Conservation (phyloP, 2,329 filamentous ascomycete species). For the Lachnum nothofagi region DNA sequence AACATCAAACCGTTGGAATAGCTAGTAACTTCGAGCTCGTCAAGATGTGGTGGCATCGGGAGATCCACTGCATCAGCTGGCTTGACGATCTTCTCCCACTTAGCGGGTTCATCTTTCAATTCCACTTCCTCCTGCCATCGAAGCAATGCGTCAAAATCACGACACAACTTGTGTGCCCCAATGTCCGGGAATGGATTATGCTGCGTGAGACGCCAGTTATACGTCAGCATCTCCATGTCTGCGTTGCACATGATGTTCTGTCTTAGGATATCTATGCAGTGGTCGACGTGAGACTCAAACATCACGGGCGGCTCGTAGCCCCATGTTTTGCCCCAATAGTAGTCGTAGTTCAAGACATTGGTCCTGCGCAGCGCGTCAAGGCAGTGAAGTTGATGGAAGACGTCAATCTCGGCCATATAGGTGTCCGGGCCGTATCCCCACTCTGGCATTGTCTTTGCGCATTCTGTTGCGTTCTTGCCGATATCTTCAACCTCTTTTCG, state of each 20-base stretch:
- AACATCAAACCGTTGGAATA: no score
- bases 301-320: no score
- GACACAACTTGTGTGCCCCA: slow-evolving; percentile 29
- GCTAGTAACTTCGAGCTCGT: no score
- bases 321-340: neutral
- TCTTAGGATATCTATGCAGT: slow-evolving; percentile 30
- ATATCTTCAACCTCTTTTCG: neutral
- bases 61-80: neutral
- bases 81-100: neutral
- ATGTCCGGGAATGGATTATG: slow-evolving; percentile 32
- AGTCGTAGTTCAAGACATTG: neutral
- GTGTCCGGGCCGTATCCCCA: neutral
- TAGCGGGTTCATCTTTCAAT: no score
- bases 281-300: no score
- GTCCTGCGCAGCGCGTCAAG: neutral
- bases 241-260: slow-evolving; percentile 33
- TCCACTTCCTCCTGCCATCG: slow-evolving; percentile 5
- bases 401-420: neutral
- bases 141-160: slow-evolving; percentile 24
- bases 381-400: slow-evolving; percentile 1
- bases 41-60: no score
- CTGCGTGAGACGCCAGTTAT: slow-evolving; percentile 31
- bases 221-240: slow-evolving; percentile 31
- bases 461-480: neutral
- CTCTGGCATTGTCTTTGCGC: neutral